Evolutionary conservation across 768 basidiomycete species (phyloP).

Genomic region (Phlebiopsis gigantea): DNA sequence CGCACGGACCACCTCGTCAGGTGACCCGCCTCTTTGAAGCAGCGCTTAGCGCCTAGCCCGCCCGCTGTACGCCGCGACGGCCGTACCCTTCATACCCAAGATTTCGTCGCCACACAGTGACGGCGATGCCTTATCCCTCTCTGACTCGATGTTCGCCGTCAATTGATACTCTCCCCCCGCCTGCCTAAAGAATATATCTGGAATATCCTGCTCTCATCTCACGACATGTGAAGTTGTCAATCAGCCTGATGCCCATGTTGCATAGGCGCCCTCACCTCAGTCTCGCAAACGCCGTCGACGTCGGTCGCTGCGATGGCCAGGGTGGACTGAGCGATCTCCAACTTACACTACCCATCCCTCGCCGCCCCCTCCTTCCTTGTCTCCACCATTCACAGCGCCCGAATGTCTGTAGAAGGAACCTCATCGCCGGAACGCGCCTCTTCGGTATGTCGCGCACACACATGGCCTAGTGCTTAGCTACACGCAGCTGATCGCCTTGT

Average conservation of each 20-base stretch:
- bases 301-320: slow-evolving; percentile 8
- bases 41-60: not conserved
- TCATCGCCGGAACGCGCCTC: not conserved
- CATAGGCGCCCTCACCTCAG: slow-evolving; percentile 10
- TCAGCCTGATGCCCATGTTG: not conserved
- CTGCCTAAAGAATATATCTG: not conserved
- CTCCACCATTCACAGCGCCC: not conserved
- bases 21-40: slow-evolving; percentile 16
- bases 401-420: not conserved
- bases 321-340: slow-evolving; percentile 3
- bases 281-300: slow-evolving; percentile 14
- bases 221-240: slow-evolving; percentile 1
- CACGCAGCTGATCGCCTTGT: slow-evolving; percentile 2
- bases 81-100: not conserved
- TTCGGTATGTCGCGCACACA: not conserved
- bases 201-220: not conserved
- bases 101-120: not conserved
- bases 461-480: not conserved
- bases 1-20: slow-evolving; percentile 47
- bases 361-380: not conserved
- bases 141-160: not conserved
- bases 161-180: not conserved
- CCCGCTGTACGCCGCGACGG: not conserved
- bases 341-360: not conserved
- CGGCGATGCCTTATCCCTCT: not conserved